Evolutionary conservation across 2,329 filamentous ascomycete species (phyloP).

Genomic region (Claviceps purpurea): DNA sequence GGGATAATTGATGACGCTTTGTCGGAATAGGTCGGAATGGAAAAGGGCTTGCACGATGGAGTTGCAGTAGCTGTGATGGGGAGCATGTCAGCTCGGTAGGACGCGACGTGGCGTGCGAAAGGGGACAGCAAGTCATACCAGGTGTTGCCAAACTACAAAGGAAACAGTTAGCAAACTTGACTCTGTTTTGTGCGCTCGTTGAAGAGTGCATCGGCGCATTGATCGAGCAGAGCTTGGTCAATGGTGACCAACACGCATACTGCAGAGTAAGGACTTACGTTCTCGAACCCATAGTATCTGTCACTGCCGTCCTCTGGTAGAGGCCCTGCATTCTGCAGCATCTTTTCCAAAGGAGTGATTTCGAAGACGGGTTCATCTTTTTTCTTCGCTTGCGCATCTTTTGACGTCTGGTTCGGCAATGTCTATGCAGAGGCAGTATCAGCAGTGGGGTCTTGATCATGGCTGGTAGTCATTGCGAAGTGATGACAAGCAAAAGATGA

Average conservation of each 20-base stretch:
- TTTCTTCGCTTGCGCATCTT: slow-evolving; percentile 38
- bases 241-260: background rate
- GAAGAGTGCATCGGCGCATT: background rate
- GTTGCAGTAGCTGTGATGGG: slow-evolving; percentile 70
- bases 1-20: slow-evolving; percentile 88
- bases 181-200: background rate
- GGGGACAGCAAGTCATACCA: slow-evolving; percentile 45
- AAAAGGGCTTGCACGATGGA: slow-evolving; percentile 96
- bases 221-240: background rate
- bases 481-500: background rate
- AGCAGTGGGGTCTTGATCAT: slow-evolving; percentile 14
- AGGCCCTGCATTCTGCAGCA: slow-evolving; percentile 70
- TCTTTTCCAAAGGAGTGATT: slow-evolving; percentile 52
- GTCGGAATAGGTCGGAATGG: slow-evolving; percentile 86
- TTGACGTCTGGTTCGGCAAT: slow-evolving; percentile 26
- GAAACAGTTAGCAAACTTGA: background rate
- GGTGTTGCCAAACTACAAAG: slow-evolving; percentile 78
- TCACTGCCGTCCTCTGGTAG: slow-evolving; percentile 81
- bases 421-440: slow-evolving; percentile 24
- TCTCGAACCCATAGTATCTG: slow-evolving; percentile 97
- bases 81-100: background rate
- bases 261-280: slow-evolving; percentile 47
- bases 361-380: slow-evolving; percentile 46
- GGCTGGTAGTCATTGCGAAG: background rate
- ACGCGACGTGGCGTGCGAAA: background rate